A percentile compares a stretch with the other conserved stretches of the same genome.
Conservation (phyloP, 176 grass and related monocot species). For the Triticum turgidum region DNA sequence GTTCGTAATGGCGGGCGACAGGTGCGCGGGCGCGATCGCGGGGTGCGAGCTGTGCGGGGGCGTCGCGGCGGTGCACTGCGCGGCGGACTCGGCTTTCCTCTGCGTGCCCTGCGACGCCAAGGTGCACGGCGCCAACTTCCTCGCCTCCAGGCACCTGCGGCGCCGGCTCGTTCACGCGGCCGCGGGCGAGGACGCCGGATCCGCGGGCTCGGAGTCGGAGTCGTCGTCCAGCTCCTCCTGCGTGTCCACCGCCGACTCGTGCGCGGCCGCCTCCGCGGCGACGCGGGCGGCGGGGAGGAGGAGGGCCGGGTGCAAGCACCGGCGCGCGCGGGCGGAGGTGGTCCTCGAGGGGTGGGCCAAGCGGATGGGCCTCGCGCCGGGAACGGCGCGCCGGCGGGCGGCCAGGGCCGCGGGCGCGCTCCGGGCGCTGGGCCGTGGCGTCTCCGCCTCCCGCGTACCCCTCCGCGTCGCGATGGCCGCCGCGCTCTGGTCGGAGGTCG, state of each 20-base stretch:
- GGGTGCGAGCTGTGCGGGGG: conserved; percentile 62
- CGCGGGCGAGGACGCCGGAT: background rate
- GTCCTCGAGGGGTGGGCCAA: conserved; percentile 44
- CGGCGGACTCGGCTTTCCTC: conserved; percentile 76
- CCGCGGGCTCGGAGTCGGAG: background rate
- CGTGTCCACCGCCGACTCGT: background rate
- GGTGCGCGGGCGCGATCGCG: background rate
- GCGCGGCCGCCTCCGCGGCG: background rate
- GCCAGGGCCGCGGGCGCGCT: background rate
- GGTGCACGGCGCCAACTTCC: conserved; percentile 94
- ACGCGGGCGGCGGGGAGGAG: background rate
- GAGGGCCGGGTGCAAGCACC: background rate
- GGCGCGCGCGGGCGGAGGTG: conserved; percentile 14
- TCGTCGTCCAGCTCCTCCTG: conserved; percentile 29
- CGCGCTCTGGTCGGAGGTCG: conserved; percentile 44
- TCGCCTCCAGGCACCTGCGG: conserved; percentile 69
- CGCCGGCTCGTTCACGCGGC: conserved; percentile 24
- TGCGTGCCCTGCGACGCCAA: conserved; percentile 67
- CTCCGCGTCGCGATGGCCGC: conserved; percentile 55
- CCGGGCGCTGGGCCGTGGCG: conserved; percentile 14
- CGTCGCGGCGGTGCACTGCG: conserved; percentile 76
- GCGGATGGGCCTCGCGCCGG: conserved; percentile 27
- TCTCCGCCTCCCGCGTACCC: conserved; percentile 19
- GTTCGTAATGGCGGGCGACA: conserved; percentile 14
- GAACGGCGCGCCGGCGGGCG: background rate